Evolutionary conservation across 2,329 filamentous ascomycete species (phyloP), one percentile per base, ranked within the genome.

Genomic region (Septoria linicola): DNA sequence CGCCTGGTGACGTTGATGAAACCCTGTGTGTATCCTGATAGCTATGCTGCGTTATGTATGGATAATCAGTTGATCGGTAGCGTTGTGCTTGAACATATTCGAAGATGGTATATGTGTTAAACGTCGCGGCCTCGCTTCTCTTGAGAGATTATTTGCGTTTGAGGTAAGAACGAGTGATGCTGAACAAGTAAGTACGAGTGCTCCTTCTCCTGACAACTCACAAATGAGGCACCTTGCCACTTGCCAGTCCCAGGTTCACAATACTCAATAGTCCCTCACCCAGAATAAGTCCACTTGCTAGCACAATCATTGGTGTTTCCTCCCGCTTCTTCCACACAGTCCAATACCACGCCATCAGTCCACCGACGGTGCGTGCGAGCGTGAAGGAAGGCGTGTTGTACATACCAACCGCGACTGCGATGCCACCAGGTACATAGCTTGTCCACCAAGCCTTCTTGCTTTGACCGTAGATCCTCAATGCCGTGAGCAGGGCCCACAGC

Each of bases 361-460:
- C 93, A 2, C 93, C 93, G 8, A 89, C 82, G 0, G 89, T 88
- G 55, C 93, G 78, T 0, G 93, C 91, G 31, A 99, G 75, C 0
- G 93, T 99, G 67, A 99, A 99, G 0, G 89, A 95, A 0, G 93
- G 93, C 0, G 92, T 89, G 63, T 97, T 99, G 72, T 97, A 99
- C 83, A 99, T 99, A 41, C 93, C 91, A 63, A 96, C 89, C 32
- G 93, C 93, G 16, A 99, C 92, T 2, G 93, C 92, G 63, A 99
- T 96, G 0, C 93, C 93, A 5, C 93, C 92, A 0, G 93, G 93
- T 10, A 99, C 77, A 67, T 82, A 88, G 1, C 82, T 75, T 62
- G 87, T 79, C 89, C 89, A 95, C 54, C 73, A 70, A 44, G 66
- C 69, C 65, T 71, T 63, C 55, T 61, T 55, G 8, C 60, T 76